Evolutionary conservation across 2,329 filamentous ascomycete genomes (phyloP).

Genomic region (Ophiobolus disseminans): DNA sequence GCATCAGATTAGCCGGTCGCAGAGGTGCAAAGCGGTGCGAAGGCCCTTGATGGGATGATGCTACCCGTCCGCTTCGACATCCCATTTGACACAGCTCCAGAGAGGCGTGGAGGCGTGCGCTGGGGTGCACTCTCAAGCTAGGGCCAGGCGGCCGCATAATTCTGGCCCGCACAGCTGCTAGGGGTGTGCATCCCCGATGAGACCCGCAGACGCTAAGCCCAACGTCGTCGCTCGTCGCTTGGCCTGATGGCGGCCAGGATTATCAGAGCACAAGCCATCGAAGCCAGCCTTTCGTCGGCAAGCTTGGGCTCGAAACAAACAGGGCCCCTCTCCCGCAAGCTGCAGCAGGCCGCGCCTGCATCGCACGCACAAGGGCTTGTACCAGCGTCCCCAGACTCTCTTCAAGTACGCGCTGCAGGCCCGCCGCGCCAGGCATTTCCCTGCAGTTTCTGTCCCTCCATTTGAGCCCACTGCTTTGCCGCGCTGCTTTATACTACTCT

Average conservation of each 20-base stretch:
- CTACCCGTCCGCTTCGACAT: conserved; percentile 31
- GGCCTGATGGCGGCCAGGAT: conserved; percentile 37
- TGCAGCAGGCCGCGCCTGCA: conserved; percentile 46
- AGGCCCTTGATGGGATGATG: conserved; percentile 32
- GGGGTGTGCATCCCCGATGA: conserved; percentile 39
- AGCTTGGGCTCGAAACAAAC: conserved; percentile 41
- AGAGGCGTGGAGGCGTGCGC: conserved; percentile 33
- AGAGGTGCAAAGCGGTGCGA: conserved; percentile 30
- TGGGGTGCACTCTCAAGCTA: conserved; percentile 21
- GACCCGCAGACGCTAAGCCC: conserved; percentile 41
- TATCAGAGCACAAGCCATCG: conserved; percentile 30
- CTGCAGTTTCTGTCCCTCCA: conserved; percentile 36
- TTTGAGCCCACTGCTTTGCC: conserved; percentile 29
- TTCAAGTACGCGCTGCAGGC: conserved; percentile 48
- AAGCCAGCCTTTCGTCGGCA: conserved; percentile 31
- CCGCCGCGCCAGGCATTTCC: conserved; percentile 39
- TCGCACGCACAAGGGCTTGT: conserved; percentile 44
- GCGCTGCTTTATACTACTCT: conserved; percentile 26
- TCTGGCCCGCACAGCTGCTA: conserved; percentile 35
- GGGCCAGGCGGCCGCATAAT: conserved; percentile 37
- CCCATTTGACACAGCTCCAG: conserved; percentile 41
- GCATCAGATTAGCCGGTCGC: conserved; percentile 43
- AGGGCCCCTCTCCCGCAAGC: conserved; percentile 37
- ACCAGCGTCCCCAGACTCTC: conserved; percentile 38
- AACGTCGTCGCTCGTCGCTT: conserved; percentile 39